A percentile compares a stretch with the other conserved stretches of the same genome.
phyloP scores from a whole-genome alignment of 164 flowering plant species.

The Malania oleifera region DNA sequence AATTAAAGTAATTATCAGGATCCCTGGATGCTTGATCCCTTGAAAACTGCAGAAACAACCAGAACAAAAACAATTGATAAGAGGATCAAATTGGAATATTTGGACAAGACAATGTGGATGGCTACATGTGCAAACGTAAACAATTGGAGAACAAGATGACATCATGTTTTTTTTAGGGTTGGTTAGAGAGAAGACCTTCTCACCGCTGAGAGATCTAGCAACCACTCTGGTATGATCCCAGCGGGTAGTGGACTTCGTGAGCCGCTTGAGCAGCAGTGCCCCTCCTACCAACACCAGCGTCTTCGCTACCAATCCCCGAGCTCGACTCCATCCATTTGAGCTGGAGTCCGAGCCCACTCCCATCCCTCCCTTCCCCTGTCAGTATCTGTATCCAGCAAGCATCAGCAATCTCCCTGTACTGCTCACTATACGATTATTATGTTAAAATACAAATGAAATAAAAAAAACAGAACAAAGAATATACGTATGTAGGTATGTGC shows the following conservation, averaged over 20 bases:
- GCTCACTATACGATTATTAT: too few species aligned
- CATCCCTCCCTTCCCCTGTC: neutral
- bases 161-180: too few species aligned
- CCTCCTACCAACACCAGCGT: conserved; percentile 71
- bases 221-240: conserved; percentile 88
- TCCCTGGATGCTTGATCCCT: conserved; percentile 83
- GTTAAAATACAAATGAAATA: too few species aligned
- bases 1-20: conserved; percentile 85
- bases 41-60: conserved; percentile 43
- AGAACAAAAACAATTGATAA: conserved; percentile 6
- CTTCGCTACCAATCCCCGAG: conserved; percentile 58
- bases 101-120: neutral
- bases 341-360: conserved; percentile 15
- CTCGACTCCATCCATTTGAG: conserved; percentile 54
- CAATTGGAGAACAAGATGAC: neutral
- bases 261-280: conserved; percentile 57
- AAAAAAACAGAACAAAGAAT: too few species aligned
- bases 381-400: too few species aligned
- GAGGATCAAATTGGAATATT: neutral
- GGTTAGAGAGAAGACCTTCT: conserved; percentile 53
- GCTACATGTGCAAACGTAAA: too few species aligned
- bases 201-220: conserved; percentile 68
- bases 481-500: too few species aligned
- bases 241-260: conserved; percentile 82
- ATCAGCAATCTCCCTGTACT: too few species aligned